Percentiles rank a stretch among this genome's conserved stretches.
These are phyloP conservation scores for Monosporascus sp. DNA, from an alignment of 2,329 filamentous ascomycete species.

Conservation along the genomic window DNA sequence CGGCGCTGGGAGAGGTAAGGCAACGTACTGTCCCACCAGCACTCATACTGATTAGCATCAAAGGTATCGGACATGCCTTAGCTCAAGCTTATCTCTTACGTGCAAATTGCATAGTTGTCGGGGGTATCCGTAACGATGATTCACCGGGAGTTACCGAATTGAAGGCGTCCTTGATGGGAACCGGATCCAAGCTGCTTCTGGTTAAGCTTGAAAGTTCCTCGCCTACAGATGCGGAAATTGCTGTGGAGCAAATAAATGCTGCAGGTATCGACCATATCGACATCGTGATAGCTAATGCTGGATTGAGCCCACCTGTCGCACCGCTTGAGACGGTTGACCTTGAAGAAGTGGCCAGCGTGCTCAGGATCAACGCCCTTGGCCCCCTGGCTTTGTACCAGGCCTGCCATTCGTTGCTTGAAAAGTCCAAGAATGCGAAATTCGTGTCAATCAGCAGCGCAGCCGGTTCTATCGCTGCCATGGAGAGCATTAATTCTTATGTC, in stretches of 20 bases:
- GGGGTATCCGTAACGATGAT: conserved; percentile 26
- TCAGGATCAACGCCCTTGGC: conserved; percentile 24
- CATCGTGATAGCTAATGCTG: conserved; percentile 31
- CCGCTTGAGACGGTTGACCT: conserved; percentile 24
- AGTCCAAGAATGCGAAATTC: conserved; percentile 24
- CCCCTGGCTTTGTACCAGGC: conserved; percentile 25
- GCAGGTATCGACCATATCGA: conserved; percentile 25
- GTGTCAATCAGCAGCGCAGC: conserved; percentile 24
- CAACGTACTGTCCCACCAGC: not conserved
- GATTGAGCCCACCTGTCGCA: conserved; percentile 15
- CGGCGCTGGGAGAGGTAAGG: conserved; percentile 5
- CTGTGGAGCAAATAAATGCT: conserved; percentile 17
- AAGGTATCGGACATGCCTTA: conserved; percentile 28
- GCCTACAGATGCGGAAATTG: conserved; percentile 17
- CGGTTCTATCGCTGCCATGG: conserved; percentile 16
- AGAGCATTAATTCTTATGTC: conserved; percentile 6
- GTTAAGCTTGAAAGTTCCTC: conserved; percentile 23
- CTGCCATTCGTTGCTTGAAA: conserved; percentile 23
- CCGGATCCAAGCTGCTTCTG: conserved; percentile 19
- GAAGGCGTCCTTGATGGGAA: conserved; percentile 11
- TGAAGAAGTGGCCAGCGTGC: conserved; percentile 15
- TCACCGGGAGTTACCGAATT: conserved; percentile 19
- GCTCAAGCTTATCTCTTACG: conserved; percentile 26
- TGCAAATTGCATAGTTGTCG: conserved; percentile 31
- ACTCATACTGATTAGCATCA: not conserved